Base-by-base conservation (phyloP, 495 filamentous ascomycete species). In the Podospora comata region DNA sequence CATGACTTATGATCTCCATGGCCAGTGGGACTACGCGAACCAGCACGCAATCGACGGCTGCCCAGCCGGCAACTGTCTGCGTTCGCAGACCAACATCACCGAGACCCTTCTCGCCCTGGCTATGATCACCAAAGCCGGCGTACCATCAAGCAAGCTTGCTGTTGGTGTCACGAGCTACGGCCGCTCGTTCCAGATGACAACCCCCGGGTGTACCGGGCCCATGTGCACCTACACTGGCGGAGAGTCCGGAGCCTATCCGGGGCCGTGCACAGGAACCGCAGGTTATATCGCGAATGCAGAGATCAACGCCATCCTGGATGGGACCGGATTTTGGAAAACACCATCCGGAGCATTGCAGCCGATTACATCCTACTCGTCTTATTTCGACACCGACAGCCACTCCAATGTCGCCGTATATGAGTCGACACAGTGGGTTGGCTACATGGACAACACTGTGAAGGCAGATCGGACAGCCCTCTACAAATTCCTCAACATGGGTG, bases 71-170 rank as follows among this genome's bases (percentile, higher is more conserved):
- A 64, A 55, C 4, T 56, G 53, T 15, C 15, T 56, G 15, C 53
- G 53, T 32, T 32, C 30, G 30, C 30, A 32, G 30, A 32, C 30
- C 30, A 84, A 84, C 65, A n/a, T 68, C 18, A 83, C 81, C 2
- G 80, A 83, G 71, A 83, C 79, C 0, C 28, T 64, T 20, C 34
- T 72, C 23, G 72, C 77, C 3, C 72, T 85, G 1, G 64, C 75
- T 15, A 84, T 85, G 81, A 63, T 85, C n/a, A 85, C 84, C 44
- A 86, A 86, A 65, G 82, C 82, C 0, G 82, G 82, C 18, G 81
- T 83, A 0, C 78, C 76, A 0, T 53, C 72, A 0, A 77, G 73
- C 54, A 82, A 80, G 68, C 59, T 86, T 23, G 6, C 79, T 2
- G 77, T 82, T 20, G 79, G 82, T 7, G 69, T 78, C 4, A 16